A percentile compares a stretch with the other conserved stretches of the same genome.
These are phyloP conservation scores for Fraxinus pennsylvanica DNA, from an alignment of 257 asterid genomes.

Conservation along the genomic window DNA sequence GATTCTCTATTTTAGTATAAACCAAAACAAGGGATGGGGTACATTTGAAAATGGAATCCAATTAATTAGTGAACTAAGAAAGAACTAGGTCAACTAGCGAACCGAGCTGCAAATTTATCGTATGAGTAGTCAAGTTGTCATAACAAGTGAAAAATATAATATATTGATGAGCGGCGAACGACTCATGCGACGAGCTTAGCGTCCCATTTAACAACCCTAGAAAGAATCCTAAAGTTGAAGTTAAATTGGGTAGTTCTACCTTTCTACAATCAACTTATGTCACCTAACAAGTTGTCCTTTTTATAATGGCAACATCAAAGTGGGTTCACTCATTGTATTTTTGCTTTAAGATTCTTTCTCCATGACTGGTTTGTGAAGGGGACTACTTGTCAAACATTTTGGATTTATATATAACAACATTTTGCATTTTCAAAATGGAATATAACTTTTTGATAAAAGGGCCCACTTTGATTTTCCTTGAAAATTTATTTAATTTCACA, in stretches of 20 bases:
- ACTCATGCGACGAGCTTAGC: no score
- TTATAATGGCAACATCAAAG: conserved; percentile 17
- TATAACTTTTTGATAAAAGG: neutral
- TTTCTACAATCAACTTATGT: conserved; percentile 15
- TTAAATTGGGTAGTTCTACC: conserved; percentile 31
- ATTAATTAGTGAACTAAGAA: conserved; percentile 14
- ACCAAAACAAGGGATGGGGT: conserved; percentile 18
- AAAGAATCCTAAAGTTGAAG: conserved; percentile 18
- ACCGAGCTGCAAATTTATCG: no score
- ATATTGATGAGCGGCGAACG: no score
- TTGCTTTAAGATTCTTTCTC: conserved; percentile 51
- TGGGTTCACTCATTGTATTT: conserved; percentile 39
- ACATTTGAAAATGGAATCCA: conserved; percentile 35
- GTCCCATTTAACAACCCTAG: no score
- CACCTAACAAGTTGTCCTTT: conserved; percentile 25
- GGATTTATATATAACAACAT: conserved; percentile 10
- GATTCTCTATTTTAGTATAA: conserved; percentile 25
- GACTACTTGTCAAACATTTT: conserved; percentile 29
- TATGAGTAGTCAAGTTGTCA: no score
- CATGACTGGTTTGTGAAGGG: conserved; percentile 36
- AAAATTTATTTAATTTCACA: neutral
- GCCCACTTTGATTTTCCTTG: neutral
- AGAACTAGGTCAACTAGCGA: no score
- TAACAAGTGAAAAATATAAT: no score
- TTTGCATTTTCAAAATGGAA: neutral